phyloP scores from a whole-genome alignment of 2,329 filamentous ascomycete genomes.

The Penicillium sp. region DNA sequence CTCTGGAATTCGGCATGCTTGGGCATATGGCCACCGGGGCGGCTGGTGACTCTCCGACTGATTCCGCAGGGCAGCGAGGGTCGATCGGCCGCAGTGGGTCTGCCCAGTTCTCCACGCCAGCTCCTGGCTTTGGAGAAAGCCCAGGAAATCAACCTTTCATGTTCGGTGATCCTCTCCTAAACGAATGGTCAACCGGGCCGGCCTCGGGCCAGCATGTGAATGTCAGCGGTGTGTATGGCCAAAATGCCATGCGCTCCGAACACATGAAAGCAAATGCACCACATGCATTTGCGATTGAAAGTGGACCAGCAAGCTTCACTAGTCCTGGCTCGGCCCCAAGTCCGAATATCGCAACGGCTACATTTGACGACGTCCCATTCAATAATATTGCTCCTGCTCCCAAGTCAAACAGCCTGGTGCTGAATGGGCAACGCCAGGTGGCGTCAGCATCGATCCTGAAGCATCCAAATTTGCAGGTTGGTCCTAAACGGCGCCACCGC shows the following conservation, averaged over 20 bases:
- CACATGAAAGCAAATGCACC: constrained; percentile 49
- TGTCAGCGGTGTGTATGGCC: constrained; percentile 37
- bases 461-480: constrained; percentile 38
- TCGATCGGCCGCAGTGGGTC: constrained; percentile 46
- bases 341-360: constrained; percentile 44
- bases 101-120: constrained; percentile 40
- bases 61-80: constrained; percentile 51
- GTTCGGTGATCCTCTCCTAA: constrained; percentile 46
- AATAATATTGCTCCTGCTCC: constrained; percentile 22
- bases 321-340: constrained; percentile 59
- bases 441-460: constrained; percentile 47
- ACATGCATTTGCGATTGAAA: constrained; percentile 62
- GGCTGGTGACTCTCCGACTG: constrained; percentile 73
- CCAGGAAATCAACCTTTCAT: constrained; percentile 46
- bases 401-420: constrained; percentile 29
- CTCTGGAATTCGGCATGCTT: constrained; percentile 92
- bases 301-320: constrained; percentile 54
- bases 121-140: constrained; percentile 46
- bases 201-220: constrained; percentile 35
- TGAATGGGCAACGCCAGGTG: constrained; percentile 37
- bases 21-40: constrained; percentile 93
- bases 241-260: constrained; percentile 38
- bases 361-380: constrained; percentile 42
- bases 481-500: constrained; percentile 52
- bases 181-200: constrained; percentile 46